These are phyloP conservation scores for Ilyonectria sp. DNA, from an alignment of 2,329 filamentous ascomycete genomes.

Conservation along the genomic window DNA sequence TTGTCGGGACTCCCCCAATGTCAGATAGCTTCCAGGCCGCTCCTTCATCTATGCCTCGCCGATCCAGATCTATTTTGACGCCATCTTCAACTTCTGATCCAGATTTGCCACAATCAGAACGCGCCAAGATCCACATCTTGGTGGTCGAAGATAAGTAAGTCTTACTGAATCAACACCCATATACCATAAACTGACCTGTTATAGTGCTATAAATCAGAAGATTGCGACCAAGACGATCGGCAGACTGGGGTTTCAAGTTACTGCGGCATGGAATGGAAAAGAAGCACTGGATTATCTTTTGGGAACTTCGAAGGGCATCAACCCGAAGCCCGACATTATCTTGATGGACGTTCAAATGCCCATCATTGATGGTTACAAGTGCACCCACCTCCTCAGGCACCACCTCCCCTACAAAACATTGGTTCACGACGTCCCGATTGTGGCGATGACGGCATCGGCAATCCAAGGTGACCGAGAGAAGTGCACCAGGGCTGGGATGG, in stretches of 20 bases:
- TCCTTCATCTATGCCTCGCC: slow-evolving; percentile 45
- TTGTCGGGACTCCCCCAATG: slow-evolving; percentile 57
- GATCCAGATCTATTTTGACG: slow-evolving; percentile 54
- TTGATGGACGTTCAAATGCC: slow-evolving; percentile 86
- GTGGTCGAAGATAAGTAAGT: slow-evolving; percentile 87
- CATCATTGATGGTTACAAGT: slow-evolving; percentile 83
- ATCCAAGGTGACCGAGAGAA: slow-evolving; percentile 85
- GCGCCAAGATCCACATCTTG: slow-evolving; percentile 77
- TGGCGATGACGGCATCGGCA: slow-evolving; percentile 86
- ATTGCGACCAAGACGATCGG: slow-evolving; percentile 83
- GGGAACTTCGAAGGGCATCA: slow-evolving; percentile 64
- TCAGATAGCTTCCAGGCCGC: slow-evolving; percentile 46
- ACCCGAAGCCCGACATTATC: slow-evolving; percentile 79
- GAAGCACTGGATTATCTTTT: slow-evolving; percentile 83
- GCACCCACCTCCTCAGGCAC: slow-evolving; percentile 80
- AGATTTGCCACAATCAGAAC: slow-evolving; percentile 69
- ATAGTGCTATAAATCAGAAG: slow-evolving; percentile 77
- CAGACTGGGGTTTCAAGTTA: slow-evolving; percentile 80
- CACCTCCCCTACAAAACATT: slow-evolving; percentile 75
- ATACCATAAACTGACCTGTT: slow-evolving; percentile 37
- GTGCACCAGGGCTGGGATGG: slow-evolving; percentile 81
- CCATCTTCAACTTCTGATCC: slow-evolving; percentile 57
- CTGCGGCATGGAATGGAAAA: slow-evolving; percentile 83
- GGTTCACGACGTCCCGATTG: slow-evolving; percentile 77
- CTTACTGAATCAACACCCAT: not conserved